phyloP scores from a whole-genome alignment of 257 asterid genomes.

The Apocynum venetum region DNA sequence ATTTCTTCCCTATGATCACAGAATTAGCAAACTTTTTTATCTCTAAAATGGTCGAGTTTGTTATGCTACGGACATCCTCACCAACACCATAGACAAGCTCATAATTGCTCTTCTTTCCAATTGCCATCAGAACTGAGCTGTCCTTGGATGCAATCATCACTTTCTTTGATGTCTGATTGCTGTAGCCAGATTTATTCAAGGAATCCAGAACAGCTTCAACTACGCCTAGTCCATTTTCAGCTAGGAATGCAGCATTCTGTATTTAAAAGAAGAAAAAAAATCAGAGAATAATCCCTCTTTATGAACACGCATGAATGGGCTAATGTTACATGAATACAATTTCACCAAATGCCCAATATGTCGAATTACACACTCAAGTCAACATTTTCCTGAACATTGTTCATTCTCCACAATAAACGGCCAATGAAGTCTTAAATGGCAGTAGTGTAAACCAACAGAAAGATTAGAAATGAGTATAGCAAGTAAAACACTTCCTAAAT shows the following conservation, averaged over 20 bases:
- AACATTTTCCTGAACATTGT: background rate
- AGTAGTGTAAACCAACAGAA: background rate
- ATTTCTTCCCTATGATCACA: conserved; percentile 50
- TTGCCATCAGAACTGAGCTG: conserved; percentile 51
- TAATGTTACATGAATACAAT: background rate
- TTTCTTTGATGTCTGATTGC: conserved; percentile 48
- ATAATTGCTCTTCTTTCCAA: conserved; percentile 43
- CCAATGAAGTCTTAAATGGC: background rate
- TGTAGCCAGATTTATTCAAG: conserved; percentile 47
- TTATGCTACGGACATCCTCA: conserved; percentile 45
- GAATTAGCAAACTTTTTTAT: conserved; percentile 60
- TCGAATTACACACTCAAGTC: background rate
- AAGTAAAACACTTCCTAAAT: background rate
- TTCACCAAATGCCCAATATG: background rate
- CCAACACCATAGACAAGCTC: conserved; percentile 66
- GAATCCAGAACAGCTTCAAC: conserved; percentile 56
- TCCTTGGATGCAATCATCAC: conserved; percentile 59
- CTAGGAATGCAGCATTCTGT: conserved; percentile 82
- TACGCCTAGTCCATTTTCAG: conserved; percentile 56
- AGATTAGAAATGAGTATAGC: background rate
- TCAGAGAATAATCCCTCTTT: background rate
- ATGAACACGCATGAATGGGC: background rate
- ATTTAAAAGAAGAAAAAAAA: background rate
- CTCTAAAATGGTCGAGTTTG: conserved; percentile 55
- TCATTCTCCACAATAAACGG: background rate